Base-by-base conservation (phyloP, 2,329 filamentous ascomycete species). In the Fusarium sp. region DNA sequence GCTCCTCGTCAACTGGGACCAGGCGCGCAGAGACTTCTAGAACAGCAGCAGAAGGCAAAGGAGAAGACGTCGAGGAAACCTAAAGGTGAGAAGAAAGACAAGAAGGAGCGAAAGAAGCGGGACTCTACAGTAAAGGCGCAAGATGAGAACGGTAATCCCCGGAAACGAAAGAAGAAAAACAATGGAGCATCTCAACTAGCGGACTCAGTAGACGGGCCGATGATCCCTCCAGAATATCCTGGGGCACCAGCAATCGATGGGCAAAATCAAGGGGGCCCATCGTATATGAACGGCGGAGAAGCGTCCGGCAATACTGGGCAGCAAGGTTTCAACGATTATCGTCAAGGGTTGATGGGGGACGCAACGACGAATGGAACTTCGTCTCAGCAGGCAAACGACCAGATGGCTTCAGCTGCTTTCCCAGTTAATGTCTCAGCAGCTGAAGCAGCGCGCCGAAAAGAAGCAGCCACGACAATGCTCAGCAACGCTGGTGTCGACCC, bases 371-470 rank as follows among this genome's bases (percentile, higher is more conserved):
- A 72, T 16, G 59, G 61, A 44, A 15, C 48, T 18, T 44, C 63
- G n/a, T 63, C 64, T 35, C 65, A 60, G 37, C 60, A 69, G 21
- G 39, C 38, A 10, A 38, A 57, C 35, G 46, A 48, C 10, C 72
- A 75, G n/a, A 45, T 73, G 31, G 62, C 71, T 11, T 52, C 68
- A 18, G 73, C 63, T 10, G 48, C 62, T 14, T 73, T 78, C 44
- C 68, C 79, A 11, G 79, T 84, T 25, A 82, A 82, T 31, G 75
- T 83, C 12, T 76, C 81, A 6, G 82, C 84, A 4, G 84, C 81
- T 18, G 87, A 89, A 75, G 84, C 85, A 19, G 82, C 83, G n/a
- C 83, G 87, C 29, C 83, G 88, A 42, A 82, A 82, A 51, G 83
- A 86, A 15, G 81, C 82, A 12, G 87, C 88, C 11, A 81, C 82